phyloP scores from a whole-genome alignment of 768 basidiomycete genomes.

The Cystoderma amianthinum region DNA sequence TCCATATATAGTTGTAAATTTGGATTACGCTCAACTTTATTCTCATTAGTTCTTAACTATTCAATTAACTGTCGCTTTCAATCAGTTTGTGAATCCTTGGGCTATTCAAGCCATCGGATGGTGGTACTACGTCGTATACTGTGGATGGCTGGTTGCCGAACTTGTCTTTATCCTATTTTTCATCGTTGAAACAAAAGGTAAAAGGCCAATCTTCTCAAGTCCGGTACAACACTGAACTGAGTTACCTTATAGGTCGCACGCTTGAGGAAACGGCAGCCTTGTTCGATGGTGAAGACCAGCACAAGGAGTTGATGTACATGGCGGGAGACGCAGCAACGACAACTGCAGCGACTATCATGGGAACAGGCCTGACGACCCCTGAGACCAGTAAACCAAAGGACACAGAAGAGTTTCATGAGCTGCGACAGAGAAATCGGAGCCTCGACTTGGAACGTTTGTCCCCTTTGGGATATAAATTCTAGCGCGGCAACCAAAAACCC shows the following conservation, averaged over 20 bases:
- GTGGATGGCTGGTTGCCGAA: constrained; percentile 59
- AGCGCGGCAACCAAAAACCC: no score
- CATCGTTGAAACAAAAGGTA: constrained; percentile 61
- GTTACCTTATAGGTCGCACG: constrained; percentile 38
- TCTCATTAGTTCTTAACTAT: constrained; percentile 48
- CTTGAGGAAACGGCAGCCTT: constrained; percentile 69
- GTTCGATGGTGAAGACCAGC: constrained; percentile 56
- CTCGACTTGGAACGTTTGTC: not conserved
- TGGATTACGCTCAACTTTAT: not conserved
- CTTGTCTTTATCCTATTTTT: constrained; percentile 47
- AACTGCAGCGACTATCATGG: constrained; percentile 22
- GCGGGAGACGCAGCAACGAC: constrained; percentile 42
- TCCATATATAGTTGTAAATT: not conserved
- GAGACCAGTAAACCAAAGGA: no score
- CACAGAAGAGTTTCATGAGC: constrained; percentile 9
- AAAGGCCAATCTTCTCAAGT: constrained; percentile 4
- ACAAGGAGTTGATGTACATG: constrained; percentile 34
- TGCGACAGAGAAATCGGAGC: constrained; percentile 4
- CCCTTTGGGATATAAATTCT: not conserved
- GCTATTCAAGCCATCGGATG: constrained; percentile 53
- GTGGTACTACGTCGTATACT: constrained; percentile 58
- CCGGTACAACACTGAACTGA: constrained; percentile 1
- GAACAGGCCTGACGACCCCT: no score
- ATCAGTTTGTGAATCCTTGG: constrained; percentile 76
- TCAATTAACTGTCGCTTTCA: constrained; percentile 66